These are phyloP conservation scores for Oxytropis ochrocephala DNA, from an alignment of 306 rosid genomes.

Conservation along the genomic window DNA sequence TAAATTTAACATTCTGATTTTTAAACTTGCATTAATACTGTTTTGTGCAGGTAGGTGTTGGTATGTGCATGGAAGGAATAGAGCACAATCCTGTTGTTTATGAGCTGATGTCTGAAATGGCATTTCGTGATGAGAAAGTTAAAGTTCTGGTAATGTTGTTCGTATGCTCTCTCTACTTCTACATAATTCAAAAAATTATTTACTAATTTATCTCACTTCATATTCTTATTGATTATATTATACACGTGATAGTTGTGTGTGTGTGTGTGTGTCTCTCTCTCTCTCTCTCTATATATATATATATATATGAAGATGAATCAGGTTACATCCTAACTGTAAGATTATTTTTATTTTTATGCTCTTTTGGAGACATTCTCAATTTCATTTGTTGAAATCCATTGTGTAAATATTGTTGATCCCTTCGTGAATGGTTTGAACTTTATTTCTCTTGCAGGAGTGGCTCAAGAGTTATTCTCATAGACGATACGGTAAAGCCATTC, in stretches of 20 bases:
- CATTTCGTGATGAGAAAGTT: conserved; percentile 70
- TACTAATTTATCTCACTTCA: not conserved
- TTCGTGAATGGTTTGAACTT: conserved; percentile 1
- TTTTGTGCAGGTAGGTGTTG: conserved; percentile 76
- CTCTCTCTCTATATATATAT: no score
- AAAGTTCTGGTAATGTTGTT: conserved; percentile 48
- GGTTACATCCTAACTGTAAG: not conserved
- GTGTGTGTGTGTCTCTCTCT: no score
- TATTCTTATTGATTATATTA: not conserved
- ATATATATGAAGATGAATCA: not conserved
- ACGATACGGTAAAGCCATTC: conserved; percentile 74
- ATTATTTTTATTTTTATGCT: not conserved
- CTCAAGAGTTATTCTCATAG: conserved; percentile 63
- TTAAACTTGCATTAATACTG: not conserved
- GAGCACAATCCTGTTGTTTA: conserved; percentile 86
- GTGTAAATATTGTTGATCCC: not conserved
- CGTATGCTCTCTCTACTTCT: not conserved
- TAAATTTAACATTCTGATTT: conserved; percentile 1
- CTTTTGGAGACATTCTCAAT: not conserved
- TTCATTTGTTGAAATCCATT: conserved; percentile 1
- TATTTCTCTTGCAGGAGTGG: conserved; percentile 58
- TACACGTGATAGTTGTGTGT: not conserved
- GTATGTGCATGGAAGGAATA: conserved; percentile 99
- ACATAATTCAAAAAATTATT: not conserved
- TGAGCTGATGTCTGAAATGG: conserved; percentile 93